Evolutionary conservation across 129 eudicot species (phyloP).

Genomic region (Pittosporum tobira): DNA sequence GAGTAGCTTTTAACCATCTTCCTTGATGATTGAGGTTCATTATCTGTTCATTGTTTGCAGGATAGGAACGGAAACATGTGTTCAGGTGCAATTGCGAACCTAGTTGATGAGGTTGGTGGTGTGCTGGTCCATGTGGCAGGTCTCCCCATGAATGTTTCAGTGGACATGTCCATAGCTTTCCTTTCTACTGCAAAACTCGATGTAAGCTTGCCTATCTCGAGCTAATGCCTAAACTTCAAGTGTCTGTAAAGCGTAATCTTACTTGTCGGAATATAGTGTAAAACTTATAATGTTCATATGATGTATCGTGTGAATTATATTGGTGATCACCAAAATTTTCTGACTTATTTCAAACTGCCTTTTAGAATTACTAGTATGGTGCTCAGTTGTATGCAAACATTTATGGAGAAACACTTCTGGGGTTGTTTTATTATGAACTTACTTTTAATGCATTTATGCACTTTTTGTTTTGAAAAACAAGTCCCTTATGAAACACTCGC

Average conservation of each 20-base stretch:
- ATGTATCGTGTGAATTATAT: background rate
- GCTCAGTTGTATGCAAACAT: too few relatives aligned
- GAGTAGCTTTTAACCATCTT: background rate
- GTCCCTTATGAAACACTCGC: too few relatives aligned
- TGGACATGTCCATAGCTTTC: slow-evolving; percentile 42
- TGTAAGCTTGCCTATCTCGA: slow-evolving; percentile 24
- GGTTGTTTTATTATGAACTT: background rate
- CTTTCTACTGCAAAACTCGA: slow-evolving; percentile 31
- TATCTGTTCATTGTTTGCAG: slow-evolving; percentile 6
- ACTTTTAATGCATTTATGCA: background rate
- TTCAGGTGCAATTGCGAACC: slow-evolving; percentile 34
- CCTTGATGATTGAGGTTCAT: background rate
- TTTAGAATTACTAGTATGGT: too few relatives aligned
- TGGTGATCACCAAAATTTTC: too few relatives aligned
- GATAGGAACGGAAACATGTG: slow-evolving; percentile 30
- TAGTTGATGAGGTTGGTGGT: slow-evolving; percentile 42
- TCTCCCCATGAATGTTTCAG: slow-evolving; percentile 34
- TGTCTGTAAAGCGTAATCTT: background rate
- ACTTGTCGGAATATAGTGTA: background rate
- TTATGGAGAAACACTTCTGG: background rate
- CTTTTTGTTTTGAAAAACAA: too few relatives aligned
- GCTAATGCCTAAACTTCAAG: background rate
- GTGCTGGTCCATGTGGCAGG: slow-evolving; percentile 27
- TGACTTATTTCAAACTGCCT: too few relatives aligned
- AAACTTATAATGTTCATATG: too few relatives aligned